Base-by-base conservation (phyloP, 805 yeast genomes). In the Ogataea henricii region DNA sequence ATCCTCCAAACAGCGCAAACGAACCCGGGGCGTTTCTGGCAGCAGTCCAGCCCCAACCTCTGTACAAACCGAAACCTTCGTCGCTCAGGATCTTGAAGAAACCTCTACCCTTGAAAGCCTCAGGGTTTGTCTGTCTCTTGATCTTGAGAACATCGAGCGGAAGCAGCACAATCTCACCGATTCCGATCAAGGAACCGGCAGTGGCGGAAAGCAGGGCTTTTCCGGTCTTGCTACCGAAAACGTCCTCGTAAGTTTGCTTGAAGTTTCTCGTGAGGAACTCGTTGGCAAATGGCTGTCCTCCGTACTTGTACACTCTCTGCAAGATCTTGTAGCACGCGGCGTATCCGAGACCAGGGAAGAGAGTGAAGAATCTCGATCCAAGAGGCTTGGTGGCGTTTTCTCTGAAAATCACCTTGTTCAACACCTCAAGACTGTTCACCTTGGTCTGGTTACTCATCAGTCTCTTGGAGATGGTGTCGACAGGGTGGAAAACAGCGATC, bases 11-110 rank as follows among this genome's bases (percentile, higher is more conserved):
- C 48, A 94, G 76, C 14, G 98, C 96, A 65, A 94, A 94, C 2
- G 97, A 89, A 51, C 99, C 99, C 32, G 99, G 99, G 2, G 98
- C 97, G 68, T 94, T 94, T 81, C 99, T 86, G 37, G 99, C 99
- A 59, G 96, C 96, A 51, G 99, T 94, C 99, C 99, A 94, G 49
- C 97, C 98, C 96, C 97, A 91, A 57, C 99, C 99, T 67, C 97
- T 80, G 75, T 94, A 94, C 59, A 94, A 77, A 20, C 94, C 89
- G 50, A 89, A 78, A 16, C 99, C 98, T 73, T 94, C 99, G 66
- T 94, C 99, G 47, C 76, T 64, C 51, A 94, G 66, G 63, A 94
- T 89, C 70, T 80, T 86, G 57, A 91, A 52, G 73, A 94, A 91
- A 9, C 99, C 98, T 76, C 99, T 87, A 60, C 99, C 99, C 71